These are phyloP conservation scores for Trametes villosa DNA, from an alignment of 768 basidiomycete species.

Conservation along the genomic window DNA sequence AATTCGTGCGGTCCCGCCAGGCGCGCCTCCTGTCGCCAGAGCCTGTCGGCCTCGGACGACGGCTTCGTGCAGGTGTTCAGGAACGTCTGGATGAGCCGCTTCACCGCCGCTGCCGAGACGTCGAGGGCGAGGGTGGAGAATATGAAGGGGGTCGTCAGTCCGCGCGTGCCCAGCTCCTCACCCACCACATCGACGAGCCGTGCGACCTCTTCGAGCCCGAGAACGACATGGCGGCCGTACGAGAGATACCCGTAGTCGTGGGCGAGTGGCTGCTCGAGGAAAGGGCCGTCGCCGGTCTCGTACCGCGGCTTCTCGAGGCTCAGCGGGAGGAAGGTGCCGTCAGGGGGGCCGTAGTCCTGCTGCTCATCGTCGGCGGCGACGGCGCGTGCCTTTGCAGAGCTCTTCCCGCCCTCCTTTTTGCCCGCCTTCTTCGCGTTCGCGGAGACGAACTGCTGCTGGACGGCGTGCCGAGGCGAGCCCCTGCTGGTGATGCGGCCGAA, in stretches of 20 bases:
- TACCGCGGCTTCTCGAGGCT: conserved; percentile 37
- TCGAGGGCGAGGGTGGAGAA: conserved; percentile 91
- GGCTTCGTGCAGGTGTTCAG: conserved; percentile 58
- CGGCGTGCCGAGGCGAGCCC: conserved; percentile 41
- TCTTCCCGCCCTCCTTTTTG: conserved; percentile 23
- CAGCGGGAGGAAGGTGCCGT: conserved; percentile 41
- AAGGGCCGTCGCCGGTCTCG: conserved; percentile 28
- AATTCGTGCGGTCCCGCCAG: conserved; percentile 89
- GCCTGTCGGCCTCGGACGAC: conserved; percentile 47
- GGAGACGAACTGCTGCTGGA: conserved; percentile 28
- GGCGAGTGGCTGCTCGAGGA: conserved; percentile 30
- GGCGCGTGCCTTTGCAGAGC: conserved; percentile 39
- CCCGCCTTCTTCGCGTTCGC: conserved; percentile 13
- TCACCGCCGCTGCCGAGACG: conserved; percentile 73
- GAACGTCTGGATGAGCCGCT: conserved; percentile 79
- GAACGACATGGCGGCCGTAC: conserved; percentile 71
- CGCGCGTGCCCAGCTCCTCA: conserved; percentile 71
- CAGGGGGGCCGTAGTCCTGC: conserved; percentile 36
- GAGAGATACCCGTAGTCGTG: conserved; percentile 76
- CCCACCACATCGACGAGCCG: conserved; percentile 73
- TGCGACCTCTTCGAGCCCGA: conserved; percentile 74
- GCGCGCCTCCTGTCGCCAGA: conserved; percentile 79
- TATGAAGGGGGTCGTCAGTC: conserved; percentile 86
- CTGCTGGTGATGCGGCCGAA: conserved; percentile 64
- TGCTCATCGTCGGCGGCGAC: conserved; percentile 42